A percentile compares a stretch with the other conserved stretches of the same genome.
Evolutionary conservation across 768 basidiomycete species (phyloP).

Genomic region (Boletus tylopilopsis): DNA sequence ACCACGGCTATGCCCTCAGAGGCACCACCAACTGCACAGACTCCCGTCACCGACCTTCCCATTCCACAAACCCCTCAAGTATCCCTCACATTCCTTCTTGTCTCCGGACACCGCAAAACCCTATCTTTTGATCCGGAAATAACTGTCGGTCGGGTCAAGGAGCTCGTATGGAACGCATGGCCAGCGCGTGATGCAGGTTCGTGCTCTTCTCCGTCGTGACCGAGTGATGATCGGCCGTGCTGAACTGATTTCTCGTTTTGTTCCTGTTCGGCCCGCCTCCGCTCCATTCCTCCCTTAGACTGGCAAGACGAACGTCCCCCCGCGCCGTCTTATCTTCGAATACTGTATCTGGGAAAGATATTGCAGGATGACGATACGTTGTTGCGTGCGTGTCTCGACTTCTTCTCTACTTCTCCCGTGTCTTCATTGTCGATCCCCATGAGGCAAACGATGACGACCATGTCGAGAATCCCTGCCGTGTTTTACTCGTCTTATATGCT

Average conservation of each 20-base stretch:
- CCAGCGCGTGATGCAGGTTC: constrained; percentile 49
- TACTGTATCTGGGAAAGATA: constrained; percentile 75
- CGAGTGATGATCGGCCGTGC: constrained; percentile 12
- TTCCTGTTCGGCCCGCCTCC: background rate
- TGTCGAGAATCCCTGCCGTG: background rate
- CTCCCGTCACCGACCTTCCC: background rate
- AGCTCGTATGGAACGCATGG: constrained; percentile 83
- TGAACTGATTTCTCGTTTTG: constrained; percentile 1
- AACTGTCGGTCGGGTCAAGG: constrained; percentile 74
- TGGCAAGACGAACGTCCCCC: constrained; percentile 80
- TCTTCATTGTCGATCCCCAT: background rate
- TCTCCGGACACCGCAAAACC: constrained; percentile 62
- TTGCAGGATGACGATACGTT: constrained; percentile 83
- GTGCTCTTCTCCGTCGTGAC: constrained; percentile 9
- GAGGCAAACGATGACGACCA: background rate
- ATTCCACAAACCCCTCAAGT: constrained; percentile 63
- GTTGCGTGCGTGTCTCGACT: constrained; percentile 42
- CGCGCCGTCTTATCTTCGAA: constrained; percentile 70
- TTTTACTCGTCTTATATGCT: background rate
- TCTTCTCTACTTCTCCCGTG: background rate
- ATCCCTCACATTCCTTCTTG: constrained; percentile 66
- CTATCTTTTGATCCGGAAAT: constrained; percentile 76
- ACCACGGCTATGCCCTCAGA: background rate
- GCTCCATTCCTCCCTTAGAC: constrained; percentile 35
- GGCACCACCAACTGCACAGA: constrained; percentile 3